Conservation (phyloP, 495 filamentous ascomycete species). For the Xylaria sp. region DNA sequence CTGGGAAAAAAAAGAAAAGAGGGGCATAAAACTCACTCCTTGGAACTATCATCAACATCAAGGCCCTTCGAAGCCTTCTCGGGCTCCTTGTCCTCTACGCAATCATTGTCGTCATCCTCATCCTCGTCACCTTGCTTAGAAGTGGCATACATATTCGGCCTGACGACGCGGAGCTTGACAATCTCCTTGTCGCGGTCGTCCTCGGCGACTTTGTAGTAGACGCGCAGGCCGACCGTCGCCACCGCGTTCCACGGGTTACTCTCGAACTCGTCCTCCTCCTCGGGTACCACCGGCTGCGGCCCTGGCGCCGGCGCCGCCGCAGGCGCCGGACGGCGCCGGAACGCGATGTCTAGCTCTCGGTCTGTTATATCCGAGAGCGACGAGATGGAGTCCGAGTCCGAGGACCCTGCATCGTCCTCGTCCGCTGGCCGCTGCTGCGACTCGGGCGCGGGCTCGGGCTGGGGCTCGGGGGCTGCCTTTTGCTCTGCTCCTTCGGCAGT, state of each 20-base stretch:
- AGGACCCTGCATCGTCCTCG: slow-evolving; percentile 39
- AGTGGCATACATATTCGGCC: slow-evolving; percentile 44
- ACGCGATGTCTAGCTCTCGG: slow-evolving; percentile 41
- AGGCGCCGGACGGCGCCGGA: slow-evolving; percentile 27
- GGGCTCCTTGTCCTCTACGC: slow-evolving; percentile 25
- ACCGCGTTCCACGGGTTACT: slow-evolving; percentile 85
- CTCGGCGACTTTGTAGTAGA: slow-evolving; percentile 70
- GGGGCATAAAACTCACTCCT: slow-evolving; percentile 36
- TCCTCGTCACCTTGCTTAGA: slow-evolving; percentile 28
- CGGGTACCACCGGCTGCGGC: slow-evolving; percentile 1
- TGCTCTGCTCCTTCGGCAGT: slow-evolving; percentile 27
- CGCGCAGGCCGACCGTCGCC: slow-evolving; percentile 76
- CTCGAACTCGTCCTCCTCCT: slow-evolving; percentile 51
- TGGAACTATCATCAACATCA: slow-evolving; percentile 57
- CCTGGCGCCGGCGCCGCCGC: slow-evolving; percentile 17
- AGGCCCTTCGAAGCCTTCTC: slow-evolving; percentile 48
- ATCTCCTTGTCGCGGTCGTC: slow-evolving; percentile 58
- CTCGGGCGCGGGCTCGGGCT: slow-evolving; percentile 14
- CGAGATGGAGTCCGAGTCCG: slow-evolving; percentile 41
- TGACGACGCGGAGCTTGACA: slow-evolving; percentile 48
- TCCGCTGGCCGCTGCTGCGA: neutral
- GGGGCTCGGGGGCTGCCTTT: slow-evolving; percentile 24
- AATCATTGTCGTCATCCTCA: slow-evolving; percentile 15
- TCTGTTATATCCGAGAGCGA: slow-evolving; percentile 49
- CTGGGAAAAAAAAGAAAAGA: neutral